Base-by-base conservation (phyloP, 805 yeast species). In the Cyberlindnera samutprakarnensis region DNA sequence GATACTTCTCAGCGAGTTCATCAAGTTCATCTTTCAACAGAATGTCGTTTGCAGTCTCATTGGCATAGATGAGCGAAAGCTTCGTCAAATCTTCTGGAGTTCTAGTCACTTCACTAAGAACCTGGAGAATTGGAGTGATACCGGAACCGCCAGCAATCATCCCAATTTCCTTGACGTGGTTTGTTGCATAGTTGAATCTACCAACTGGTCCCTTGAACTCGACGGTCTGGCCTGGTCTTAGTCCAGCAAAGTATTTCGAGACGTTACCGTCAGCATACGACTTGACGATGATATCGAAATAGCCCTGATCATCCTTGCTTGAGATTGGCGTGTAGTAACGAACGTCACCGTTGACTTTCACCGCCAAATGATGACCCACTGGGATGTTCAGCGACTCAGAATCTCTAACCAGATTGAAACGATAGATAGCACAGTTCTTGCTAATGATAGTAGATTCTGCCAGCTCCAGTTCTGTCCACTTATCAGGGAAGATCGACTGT, bases 81-180 rank as follows among this genome's bases (percentile, higher is more conserved):
- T 68, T 66, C 23, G 90, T 79, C 20, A 52, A 23, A 53, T 81
- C 88, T 36, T 68, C 75, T 4, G 85, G 77, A 18, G 78, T 74
- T 13, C 87, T 80, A 39, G 80, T 72, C 31, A 81, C 66, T 37
- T 71, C 71, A 38, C 82, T 76, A 32, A 83, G 64, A 12, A 88
- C 80, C 59, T 87, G 94, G 49, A 82, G 68, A 59, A 85, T 77
- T 23, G 96, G 96, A 7, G 96, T 85, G 41, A 88, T 79, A 32
- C 96, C 94, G 0, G 90, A 75, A 14, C 94, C 94, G 44, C 92
- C 94, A 7, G 88, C 90, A 44, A 83, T 65, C 61, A 83, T 66
- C 14, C 77, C 75, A 36, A 83, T 64, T 38, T 75, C 72, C 39
- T 69, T 69, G 25, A 75, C 78, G 62, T 73, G 69, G 50, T 79